These are phyloP conservation scores for Boeremia exigua DNA, from an alignment of 2,329 filamentous ascomycete genomes.

Conservation along the genomic window DNA sequence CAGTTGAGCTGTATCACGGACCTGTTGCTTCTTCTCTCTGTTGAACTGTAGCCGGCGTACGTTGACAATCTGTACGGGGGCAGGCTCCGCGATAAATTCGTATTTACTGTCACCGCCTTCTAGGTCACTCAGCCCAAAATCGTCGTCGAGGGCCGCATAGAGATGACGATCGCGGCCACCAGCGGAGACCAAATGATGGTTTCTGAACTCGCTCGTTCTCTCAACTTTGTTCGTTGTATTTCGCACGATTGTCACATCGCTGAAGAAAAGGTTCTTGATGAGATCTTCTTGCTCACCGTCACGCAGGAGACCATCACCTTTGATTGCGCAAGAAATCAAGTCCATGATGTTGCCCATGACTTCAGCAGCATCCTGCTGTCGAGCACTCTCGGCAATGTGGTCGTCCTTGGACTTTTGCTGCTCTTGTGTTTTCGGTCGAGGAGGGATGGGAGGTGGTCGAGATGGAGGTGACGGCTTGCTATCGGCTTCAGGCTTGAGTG, in stretches of 20 bases:
- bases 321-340: conserved; percentile 87
- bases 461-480: conserved; percentile 47
- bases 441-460: conserved; percentile 65
- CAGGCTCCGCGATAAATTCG: conserved; percentile 63
- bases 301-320: conserved; percentile 67
- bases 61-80: conserved; percentile 86
- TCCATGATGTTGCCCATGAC: conserved; percentile 93
- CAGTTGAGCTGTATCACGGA: conserved; percentile 65
- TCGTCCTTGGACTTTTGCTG: conserved; percentile 45
- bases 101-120: conserved; percentile 45
- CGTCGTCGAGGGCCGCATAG: conserved; percentile 83
- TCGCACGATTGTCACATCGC: conserved; percentile 56
- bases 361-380: conserved; percentile 93
- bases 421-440: conserved; percentile 51
- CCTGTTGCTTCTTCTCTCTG: conserved; percentile 55
- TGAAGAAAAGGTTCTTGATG: conserved; percentile 62
- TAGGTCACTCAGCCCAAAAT: conserved; percentile 81
- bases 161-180: conserved; percentile 68
- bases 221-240: conserved; percentile 49
- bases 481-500: conserved; percentile 27
- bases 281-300: conserved; percentile 81
- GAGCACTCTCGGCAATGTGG: conserved; percentile 64
- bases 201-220: conserved; percentile 63
- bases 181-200: conserved; percentile 68
- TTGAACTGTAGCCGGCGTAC: conserved; percentile 84